Conservation (phyloP, 148 eudicot species). For the Talinum fruticosum region DNA sequence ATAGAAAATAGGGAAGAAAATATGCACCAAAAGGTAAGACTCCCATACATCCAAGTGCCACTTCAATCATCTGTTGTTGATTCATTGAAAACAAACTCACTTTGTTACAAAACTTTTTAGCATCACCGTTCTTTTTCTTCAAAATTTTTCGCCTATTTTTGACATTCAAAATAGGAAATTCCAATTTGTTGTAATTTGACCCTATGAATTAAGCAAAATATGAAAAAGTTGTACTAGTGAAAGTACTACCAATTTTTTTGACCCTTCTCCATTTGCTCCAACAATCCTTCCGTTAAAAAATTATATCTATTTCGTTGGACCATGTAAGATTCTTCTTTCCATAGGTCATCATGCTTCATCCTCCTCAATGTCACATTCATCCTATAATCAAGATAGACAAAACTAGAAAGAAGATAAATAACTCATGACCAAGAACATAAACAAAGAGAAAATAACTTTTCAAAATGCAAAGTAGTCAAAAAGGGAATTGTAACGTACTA, state of each 20-base stretch:
- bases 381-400: no score
- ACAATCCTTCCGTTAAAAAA: neutral
- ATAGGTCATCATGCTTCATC: no score
- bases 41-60: neutral
- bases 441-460: neutral
- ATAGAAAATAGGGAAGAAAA: neutral
- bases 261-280: slow-evolving; percentile 1
- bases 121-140: neutral
- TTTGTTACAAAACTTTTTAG: neutral
- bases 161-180: neutral
- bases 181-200: neutral
- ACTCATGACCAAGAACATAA: neutral
- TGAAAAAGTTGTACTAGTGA: no score
- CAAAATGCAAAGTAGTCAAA: neutral
- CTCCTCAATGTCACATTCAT: no score
- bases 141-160: neutral
- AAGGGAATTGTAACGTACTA: no score
- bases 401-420: neutral
- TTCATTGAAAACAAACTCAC: no score
- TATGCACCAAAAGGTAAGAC: neutral
- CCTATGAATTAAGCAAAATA: neutral
- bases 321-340: no score
- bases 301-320: neutral
- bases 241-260: neutral
- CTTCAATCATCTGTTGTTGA: neutral